Evolutionary conservation across 164 flowering plant species (phyloP), one percentile per base, ranked within the genome.

Genomic region (Kingdonia uniflora): DNA sequence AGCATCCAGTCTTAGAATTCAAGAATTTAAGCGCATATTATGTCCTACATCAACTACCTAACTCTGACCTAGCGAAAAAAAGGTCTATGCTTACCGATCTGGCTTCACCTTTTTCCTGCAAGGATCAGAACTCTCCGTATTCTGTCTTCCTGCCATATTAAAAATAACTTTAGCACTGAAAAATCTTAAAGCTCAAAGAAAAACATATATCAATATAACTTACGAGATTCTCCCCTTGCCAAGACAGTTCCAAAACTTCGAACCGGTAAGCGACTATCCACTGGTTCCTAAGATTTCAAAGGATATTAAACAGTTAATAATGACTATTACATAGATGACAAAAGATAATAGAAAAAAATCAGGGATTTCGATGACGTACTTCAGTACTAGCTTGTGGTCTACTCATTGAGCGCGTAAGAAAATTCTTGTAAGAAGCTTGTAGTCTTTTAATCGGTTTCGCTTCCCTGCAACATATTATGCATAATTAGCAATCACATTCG

Each of bases 221-320:
- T 70, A 85, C 92, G 60, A 29, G 69, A 66, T 49, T 74, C 86
- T 56, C 61, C 79, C 15, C 62, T 65, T 38, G 80, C 51, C 55
- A 92, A 65, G 48, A 80, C 63, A 19, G 88, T 91, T 63, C 98
- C 98, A 75, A 91, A 91, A 70, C 82, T 82, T 62, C 96, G 69
- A 41, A 52, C 68, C 24, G 85, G 85, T 20, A 66, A 47, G 46
- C 41, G 52, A 62, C 69, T 58, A 43, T 85, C 94, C 5, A 52
- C 47, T 16, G 59, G 25, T 20, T 81, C 81, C 50, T 85, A 84
- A 83, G 84, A 59, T 14, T 52, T 35, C 46, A 45, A 42, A 25
- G 24, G 20, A 59, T 16, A 47, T 12, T 10, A 23, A 59, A 29
- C 24, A 19, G 52, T 40, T n/a, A 54, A 45, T 8, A 17, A 54